Evolutionary conservation across 1,284 basidiomycete genomes (phyloP), one percentile per base, ranked within the genome.

Genomic region (Apiotrichum gamsii): DNA sequence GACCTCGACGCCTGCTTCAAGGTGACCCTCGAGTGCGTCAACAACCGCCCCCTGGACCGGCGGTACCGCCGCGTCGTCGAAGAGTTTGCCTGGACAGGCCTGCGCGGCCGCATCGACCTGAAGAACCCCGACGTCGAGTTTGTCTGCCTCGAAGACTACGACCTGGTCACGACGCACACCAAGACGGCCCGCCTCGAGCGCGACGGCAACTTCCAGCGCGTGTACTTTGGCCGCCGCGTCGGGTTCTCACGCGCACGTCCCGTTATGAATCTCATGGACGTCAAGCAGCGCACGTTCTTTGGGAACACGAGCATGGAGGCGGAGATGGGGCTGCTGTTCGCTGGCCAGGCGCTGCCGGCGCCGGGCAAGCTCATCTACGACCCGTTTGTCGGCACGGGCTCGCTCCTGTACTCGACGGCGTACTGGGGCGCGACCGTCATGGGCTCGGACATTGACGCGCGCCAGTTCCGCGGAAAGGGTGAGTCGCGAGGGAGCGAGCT

Each of bases 231-330:
- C 60, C 83, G 83, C 76, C 80, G 88, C 78, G 87, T 90, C 70
- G 81, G 77, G 39, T 77, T 84, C 60, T 85, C 87, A 0, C 77
- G 79, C 19, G 87, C 87, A 0, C 80, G 90, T 11, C 64, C 76
- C 2, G 74, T 93, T 24, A 76, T 89, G 38, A 69, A 72, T 29
- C 80, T 74, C 42, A 90, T 89, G 54, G 82, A 91, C 57, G 84
- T 99, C 46, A 97, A 96, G 70, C 89, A 90, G 63, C 80, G 95
- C 8, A 75, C 76, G 14, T 95, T 90, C 67, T 97, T 84, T 65
- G 94, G 95, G 9, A 99, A 95, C 60, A 99, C 95, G 0, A 89
- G 87, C 59, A 99, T 99, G 95, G 93, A 97, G 61, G 82, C 91
- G 1, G 90, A 96, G 65, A 85, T 96, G 55, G 91, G 89, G 2